Evolutionary conservation across 2,329 filamentous ascomycete genomes (phyloP).

Genomic region (Alternaria alternata): DNA sequence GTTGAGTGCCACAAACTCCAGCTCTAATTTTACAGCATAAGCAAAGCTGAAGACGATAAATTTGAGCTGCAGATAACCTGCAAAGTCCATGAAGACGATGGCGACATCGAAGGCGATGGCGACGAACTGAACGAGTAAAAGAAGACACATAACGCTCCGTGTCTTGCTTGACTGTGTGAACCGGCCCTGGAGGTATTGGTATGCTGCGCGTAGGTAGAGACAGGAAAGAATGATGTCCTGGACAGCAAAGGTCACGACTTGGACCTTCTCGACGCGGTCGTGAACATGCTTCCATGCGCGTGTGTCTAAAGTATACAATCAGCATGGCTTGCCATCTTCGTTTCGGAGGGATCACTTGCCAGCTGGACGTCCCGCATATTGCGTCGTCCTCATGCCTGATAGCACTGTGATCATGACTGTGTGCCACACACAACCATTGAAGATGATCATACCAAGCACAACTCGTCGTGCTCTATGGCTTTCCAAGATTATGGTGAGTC

Average conservation of each 20-base stretch:
- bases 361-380: background rate
- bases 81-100: constrained; percentile 16
- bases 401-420: constrained; percentile 56
- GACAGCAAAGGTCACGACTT: constrained; percentile 47
- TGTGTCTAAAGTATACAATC: background rate
- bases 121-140: constrained; percentile 19
- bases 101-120: constrained; percentile 17
- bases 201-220: constrained; percentile 59
- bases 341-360: background rate
- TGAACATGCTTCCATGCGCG: constrained; percentile 4
- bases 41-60: constrained; percentile 43
- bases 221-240: constrained; percentile 44
- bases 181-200: constrained; percentile 51
- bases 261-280: constrained; percentile 33
- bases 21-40: constrained; percentile 55
- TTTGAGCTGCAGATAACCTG: constrained; percentile 13
- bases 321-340: background rate
- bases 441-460: constrained; percentile 63
- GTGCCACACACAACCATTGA: constrained; percentile 61
- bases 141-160: constrained; percentile 12
- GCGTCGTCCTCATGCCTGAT: background rate
- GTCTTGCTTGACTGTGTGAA: constrained; percentile 6
- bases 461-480: constrained; percentile 56
- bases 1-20: constrained; percentile 62
- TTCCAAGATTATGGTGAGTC: constrained; percentile 64